phyloP scores from a whole-genome alignment of 345 rosid genomes.

The Melaleuca alternifolia region DNA sequence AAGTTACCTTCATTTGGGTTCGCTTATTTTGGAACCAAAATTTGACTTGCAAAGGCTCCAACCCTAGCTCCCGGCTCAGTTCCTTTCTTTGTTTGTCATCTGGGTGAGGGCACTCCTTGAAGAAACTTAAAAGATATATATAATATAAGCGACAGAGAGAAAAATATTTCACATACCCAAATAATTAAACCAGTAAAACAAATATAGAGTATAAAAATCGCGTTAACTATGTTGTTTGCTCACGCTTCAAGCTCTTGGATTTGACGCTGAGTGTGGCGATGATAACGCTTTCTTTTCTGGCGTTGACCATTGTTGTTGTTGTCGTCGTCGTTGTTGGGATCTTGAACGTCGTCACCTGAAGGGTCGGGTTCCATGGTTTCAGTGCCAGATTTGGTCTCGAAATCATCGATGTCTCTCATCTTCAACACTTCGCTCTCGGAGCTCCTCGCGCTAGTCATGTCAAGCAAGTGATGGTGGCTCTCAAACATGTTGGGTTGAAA shows the following conservation, averaged over 20 bases:
- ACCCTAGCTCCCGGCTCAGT: conserved; percentile 58
- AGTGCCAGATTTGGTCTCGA: conserved; percentile 67
- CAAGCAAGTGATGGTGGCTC: conserved; percentile 50
- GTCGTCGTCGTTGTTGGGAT: conserved; percentile 21
- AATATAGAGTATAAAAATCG: background rate
- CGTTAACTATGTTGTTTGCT: background rate
- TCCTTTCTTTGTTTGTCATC: conserved; percentile 96
- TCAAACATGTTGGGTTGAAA: conserved; percentile 73
- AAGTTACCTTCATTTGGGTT: conserved; percentile 88
- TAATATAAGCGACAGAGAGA: background rate
- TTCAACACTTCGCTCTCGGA: conserved; percentile 51
- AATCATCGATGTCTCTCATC: conserved; percentile 53
- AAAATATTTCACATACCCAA: background rate
- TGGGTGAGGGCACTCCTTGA: conserved; percentile 93
- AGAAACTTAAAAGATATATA: conserved; percentile 36
- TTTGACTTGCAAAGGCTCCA: conserved; percentile 86
- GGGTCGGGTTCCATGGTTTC: conserved; percentile 45
- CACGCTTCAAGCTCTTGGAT: conserved; percentile 97
- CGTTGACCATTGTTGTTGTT: conserved; percentile 18
- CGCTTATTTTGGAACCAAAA: conserved; percentile 99
- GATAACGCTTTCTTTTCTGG: conserved; percentile 74
- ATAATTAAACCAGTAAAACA: background rate
- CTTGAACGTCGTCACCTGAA: conserved; percentile 73
- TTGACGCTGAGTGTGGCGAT: conserved; percentile 91
- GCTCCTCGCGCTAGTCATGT: conserved; percentile 37